Percentiles rank a stretch among this genome's conserved stretches.
Evolutionary conservation across 371 early-diverging fungal genomes (phyloP).

Genomic region (Syncephalastrum monosporum): DNA sequence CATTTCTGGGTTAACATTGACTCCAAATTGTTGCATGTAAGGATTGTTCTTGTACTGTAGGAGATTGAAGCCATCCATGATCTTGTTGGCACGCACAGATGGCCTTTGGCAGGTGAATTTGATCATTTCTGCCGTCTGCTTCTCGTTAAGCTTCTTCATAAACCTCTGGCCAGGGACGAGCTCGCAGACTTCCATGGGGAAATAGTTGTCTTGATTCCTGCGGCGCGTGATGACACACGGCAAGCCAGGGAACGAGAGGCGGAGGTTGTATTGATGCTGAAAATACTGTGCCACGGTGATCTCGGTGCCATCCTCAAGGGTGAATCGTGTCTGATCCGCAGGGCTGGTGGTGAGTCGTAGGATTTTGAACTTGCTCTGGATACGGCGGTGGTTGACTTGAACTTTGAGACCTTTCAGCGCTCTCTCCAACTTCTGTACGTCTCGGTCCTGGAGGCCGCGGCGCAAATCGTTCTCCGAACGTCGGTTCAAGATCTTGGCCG

Average conservation of each 20-base stretch:
- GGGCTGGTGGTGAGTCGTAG: slow-evolving; percentile 63
- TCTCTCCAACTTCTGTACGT: slow-evolving; percentile 68
- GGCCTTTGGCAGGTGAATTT: slow-evolving; percentile 88
- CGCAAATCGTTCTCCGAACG: slow-evolving; percentile 68
- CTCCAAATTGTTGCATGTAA: slow-evolving; percentile 67
- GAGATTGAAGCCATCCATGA: slow-evolving; percentile 49
- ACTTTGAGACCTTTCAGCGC: slow-evolving; percentile 72
- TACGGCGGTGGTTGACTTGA: slow-evolving; percentile 74
- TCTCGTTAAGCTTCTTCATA: slow-evolving; percentile 78
- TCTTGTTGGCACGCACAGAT: slow-evolving; percentile 64
- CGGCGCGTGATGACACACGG: slow-evolving; percentile 84
- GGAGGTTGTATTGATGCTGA: slow-evolving; percentile 64
- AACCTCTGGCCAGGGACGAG: slow-evolving; percentile 84
- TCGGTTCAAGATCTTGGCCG: slow-evolving; percentile 66
- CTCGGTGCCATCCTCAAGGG: slow-evolving; percentile 43
- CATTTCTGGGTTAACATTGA: slow-evolving; percentile 68
- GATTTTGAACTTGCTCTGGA: slow-evolving; percentile 71
- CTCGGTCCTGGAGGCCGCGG: slow-evolving; percentile 58
- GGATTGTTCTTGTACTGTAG: slow-evolving; percentile 58
- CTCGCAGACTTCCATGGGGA: slow-evolving; percentile 93
- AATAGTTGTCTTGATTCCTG: slow-evolving; percentile 34
- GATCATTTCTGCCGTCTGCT: slow-evolving; percentile 94
- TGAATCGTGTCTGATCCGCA: slow-evolving; percentile 71
- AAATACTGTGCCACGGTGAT: slow-evolving; percentile 83
- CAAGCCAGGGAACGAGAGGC: slow-evolving; percentile 73